Conservation (phyloP, 2,329 filamentous ascomycete genomes). For the Botryotinia calthae region DNA sequence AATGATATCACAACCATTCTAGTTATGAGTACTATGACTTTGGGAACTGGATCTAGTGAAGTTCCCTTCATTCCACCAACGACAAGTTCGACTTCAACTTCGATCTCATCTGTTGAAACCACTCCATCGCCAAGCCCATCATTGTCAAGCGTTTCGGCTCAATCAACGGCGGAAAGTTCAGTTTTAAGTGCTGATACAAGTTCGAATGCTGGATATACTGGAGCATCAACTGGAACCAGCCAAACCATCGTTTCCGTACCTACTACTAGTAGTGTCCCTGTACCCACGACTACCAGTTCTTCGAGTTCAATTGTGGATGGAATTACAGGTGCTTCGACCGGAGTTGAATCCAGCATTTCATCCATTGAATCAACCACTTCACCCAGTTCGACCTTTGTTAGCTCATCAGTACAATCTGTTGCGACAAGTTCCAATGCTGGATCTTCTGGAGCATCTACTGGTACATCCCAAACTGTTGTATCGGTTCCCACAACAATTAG, state of each 20-base stretch:
- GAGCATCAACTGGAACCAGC: conserved; percentile 20
- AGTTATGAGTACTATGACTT: neutral
- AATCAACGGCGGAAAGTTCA: neutral
- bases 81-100: neutral
- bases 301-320: neutral
- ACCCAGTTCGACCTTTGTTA: neutral
- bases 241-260: conserved; percentile 21
- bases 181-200: neutral
- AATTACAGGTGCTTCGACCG: neutral
- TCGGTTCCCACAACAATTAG: neutral
- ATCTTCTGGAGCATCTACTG: conserved; percentile 13
- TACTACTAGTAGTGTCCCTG: neutral
- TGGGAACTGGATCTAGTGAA: conserved; percentile 2
- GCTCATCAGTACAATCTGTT: neutral
- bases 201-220: conserved; percentile 6
- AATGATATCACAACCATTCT: neutral
- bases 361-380: neutral
- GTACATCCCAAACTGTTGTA: conserved; percentile 1
- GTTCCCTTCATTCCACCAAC: neutral
- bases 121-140: neutral
- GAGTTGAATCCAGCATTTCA: neutral
- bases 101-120: neutral
- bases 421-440: neutral
- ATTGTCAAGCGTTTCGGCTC: neutral
- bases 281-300: neutral